These are phyloP conservation scores for Xylaria hypoxylon DNA, from an alignment of 2,329 filamentous ascomycete species.

Conservation along the genomic window DNA sequence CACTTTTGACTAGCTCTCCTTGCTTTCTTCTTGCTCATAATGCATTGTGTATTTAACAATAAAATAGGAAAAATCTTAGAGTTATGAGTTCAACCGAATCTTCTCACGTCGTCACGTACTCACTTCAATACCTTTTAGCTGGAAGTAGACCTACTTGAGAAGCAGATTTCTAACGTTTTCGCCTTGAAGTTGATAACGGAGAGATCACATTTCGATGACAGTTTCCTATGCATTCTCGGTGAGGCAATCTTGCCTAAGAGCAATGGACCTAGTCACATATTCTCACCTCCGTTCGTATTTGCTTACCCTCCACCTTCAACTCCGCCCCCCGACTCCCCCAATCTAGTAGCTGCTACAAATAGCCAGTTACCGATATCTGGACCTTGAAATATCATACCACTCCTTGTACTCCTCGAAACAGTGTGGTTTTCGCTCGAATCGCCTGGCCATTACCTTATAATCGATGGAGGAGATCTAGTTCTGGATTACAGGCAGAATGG, in stretches of 20 bases:
- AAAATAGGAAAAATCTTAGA: no score
- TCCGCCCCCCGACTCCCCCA: not conserved
- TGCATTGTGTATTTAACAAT: no score
- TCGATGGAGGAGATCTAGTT: no score
- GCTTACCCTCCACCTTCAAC: not conserved
- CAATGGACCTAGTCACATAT: not conserved
- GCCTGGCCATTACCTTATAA: constrained; percentile 69
- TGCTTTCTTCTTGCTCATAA: no score
- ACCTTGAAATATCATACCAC: constrained; percentile 63
- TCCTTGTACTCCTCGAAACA: constrained; percentile 65
- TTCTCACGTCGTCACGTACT: no score
- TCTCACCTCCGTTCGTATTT: not conserved
- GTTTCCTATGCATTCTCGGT: constrained; percentile 37
- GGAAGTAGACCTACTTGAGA: no score
- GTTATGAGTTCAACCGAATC: no score
- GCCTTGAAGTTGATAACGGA: constrained; percentile 27
- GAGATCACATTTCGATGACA: constrained; percentile 32
- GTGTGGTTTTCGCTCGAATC: constrained; percentile 79
- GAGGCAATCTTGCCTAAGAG: not conserved
- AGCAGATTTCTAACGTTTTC: constrained; percentile 3
- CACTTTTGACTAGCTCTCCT: no score
- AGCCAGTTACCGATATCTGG: not conserved
- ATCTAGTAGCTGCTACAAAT: no score
- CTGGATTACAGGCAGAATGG: no score
- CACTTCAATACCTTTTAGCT: no score